Conservation (phyloP, 179 eudicot genomes). For the Beta lomatogona region DNA sequence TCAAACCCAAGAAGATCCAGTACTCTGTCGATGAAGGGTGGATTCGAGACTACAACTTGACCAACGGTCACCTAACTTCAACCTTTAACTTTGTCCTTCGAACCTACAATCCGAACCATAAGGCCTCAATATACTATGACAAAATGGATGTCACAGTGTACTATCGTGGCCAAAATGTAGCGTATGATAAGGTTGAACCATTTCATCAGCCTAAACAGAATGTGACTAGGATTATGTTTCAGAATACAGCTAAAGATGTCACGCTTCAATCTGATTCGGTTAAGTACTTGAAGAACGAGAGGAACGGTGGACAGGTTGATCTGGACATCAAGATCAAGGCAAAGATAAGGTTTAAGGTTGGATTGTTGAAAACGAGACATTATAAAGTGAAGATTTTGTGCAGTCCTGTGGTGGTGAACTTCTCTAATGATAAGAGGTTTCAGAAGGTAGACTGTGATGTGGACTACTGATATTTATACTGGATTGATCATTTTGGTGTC, state of each 20-base stretch:
- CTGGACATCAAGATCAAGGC: constrained; percentile 11
- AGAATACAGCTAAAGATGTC: not conserved
- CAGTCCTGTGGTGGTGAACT: constrained; percentile 12
- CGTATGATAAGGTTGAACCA: not conserved
- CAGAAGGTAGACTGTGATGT: constrained; percentile 10
- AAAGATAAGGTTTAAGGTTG: constrained; percentile 11
- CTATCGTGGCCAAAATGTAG: constrained; percentile 14
- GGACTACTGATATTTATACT: not conserved
- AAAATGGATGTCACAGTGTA: constrained; percentile 13
- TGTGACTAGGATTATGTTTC: constrained; percentile 8
- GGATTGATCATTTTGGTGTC: not conserved
- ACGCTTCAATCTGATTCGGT: not conserved
- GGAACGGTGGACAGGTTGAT: constrained; percentile 16
- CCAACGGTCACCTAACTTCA: not conserved
- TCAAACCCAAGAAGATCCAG: constrained; percentile 14
- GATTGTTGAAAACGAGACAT: not conserved
- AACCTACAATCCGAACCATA: constrained; percentile 11
- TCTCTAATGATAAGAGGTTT: constrained; percentile 19
- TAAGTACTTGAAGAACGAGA: constrained; percentile 2
- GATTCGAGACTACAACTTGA: constrained; percentile 2
- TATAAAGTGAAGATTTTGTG: constrained; percentile 13
- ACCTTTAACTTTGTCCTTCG: constrained; percentile 4
- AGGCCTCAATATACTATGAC: constrained; percentile 14
- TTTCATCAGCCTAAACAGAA: constrained; percentile 15
- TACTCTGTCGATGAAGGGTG: constrained; percentile 15